A percentile compares a stretch with the other conserved stretches of the same genome.
Evolutionary conservation across 257 asterid genomes (phyloP).

Genomic region (Jaltomata sinuosa): DNA sequence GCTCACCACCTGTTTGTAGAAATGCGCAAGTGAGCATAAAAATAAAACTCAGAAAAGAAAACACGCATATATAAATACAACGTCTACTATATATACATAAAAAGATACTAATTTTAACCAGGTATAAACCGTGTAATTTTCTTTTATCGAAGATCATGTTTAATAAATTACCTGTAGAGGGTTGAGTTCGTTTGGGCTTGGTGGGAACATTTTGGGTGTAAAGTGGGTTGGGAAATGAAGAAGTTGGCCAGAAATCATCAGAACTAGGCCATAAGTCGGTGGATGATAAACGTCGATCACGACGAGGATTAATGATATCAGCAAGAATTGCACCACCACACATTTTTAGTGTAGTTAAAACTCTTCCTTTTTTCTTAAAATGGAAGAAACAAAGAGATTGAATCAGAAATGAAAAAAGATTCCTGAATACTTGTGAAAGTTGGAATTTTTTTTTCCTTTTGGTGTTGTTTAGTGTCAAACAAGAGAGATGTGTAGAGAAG

Average conservation of each 20-base stretch:
- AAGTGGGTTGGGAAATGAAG: background rate
- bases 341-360: slow-evolving; percentile 24
- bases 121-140: no score
- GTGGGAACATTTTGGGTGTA: slow-evolving; percentile 3
- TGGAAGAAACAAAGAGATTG: background rate
- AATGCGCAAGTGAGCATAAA: background rate
- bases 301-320: slow-evolving; percentile 42
- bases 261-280: slow-evolving; percentile 30
- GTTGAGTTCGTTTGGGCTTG: slow-evolving; percentile 27
- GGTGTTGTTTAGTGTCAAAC: background rate
- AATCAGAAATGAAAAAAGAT: background rate
- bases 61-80: no score
- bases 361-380: background rate
- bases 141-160: background rate
- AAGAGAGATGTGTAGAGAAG: background rate
- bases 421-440: background rate
- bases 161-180: slow-evolving; percentile 25
- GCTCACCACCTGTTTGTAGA: slow-evolving; percentile 26
- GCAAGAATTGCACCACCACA: slow-evolving; percentile 77
- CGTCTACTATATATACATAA: no score
- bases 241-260: slow-evolving; percentile 40
- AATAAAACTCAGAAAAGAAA: background rate
- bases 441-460: background rate
- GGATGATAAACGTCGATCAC: slow-evolving; percentile 37
- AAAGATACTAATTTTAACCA: no score